Base-by-base conservation (phyloP, 257 asterid genomes). In the Jasminum sambac region DNA sequence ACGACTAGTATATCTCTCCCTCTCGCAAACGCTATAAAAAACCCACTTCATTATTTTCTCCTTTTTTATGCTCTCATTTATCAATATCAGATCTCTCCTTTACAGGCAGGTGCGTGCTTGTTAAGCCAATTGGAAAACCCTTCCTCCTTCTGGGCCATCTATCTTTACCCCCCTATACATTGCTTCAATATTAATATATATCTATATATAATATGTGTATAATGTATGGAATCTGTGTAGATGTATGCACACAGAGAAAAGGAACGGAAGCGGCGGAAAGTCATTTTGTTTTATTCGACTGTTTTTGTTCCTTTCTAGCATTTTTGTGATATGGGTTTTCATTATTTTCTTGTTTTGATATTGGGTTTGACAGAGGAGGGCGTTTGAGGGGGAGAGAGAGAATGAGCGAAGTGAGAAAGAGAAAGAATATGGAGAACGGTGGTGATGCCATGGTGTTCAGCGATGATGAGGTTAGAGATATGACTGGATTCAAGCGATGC, bases 401-500 rank as follows among this genome's bases (percentile, higher is more conserved):
- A 73, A 68, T 78, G 75, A 77, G 75, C 64, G 74, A 68, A 72
- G 70, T 25, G 60, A 70, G 24, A 57, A 26, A 57, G 74, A 48
- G 79, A 69, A 64, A 63, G 40, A 43, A 46, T 36, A 63, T 19
- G 66, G 63, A 40, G 50, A 36, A 38, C 36, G 62, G 62, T 2
- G 36, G 5, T 0, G 36, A 1, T 0, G 36, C 16, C 62, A 55
- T 55, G 77, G 43, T 75, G 76, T 83, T 83, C 71, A 72, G 72
- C 65, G 84, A 83, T 16, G 84, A 83, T 37, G 88, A 83, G 66
- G 69, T 83, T 55, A 69, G 84, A 13, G 82, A 73, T 36, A 76
- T 83, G 34, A 72, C 81, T 71, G 88, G 82, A 61, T 72, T 80
- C 21, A 80, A 78, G 46, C 69, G 78, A 37, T 71, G 74, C 17